phyloP scores from a whole-genome alignment of 2,329 filamentous ascomycete species.

The Leptographium radiaticola region DNA sequence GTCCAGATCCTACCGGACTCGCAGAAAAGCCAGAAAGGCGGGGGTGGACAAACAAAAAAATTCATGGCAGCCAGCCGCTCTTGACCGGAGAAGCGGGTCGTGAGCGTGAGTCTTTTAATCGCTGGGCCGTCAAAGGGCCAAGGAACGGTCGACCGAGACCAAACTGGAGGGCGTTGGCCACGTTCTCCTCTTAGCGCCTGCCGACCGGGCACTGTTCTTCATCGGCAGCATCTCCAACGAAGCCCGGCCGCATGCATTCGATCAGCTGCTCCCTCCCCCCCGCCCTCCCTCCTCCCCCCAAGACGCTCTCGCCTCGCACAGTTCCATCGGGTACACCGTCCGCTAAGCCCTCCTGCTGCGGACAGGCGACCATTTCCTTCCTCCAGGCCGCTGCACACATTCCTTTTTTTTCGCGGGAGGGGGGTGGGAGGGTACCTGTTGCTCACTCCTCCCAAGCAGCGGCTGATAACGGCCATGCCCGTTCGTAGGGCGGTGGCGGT shows the following conservation, averaged over 20 bases:
- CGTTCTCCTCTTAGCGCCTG: not conserved
- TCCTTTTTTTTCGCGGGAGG: no score
- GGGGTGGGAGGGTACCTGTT: no score
- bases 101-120: not conserved
- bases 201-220: not conserved
- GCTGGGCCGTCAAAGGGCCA: not conserved
- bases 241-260: no score
- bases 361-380: no score
- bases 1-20: no score
- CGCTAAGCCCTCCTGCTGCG: no score
- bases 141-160: not conserved
- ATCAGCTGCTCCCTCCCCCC: no score
- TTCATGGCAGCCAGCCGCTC: not conserved
- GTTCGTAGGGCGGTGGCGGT: not conserved
- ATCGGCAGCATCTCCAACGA: not conserved
- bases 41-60: not conserved
- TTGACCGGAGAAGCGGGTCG: not conserved
- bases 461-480: not conserved
- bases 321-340: no score
- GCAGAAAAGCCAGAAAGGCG: not conserved
- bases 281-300: no score
- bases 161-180: not conserved
- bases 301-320: no score
- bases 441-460: not conserved
- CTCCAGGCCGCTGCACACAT: no score